These are phyloP conservation scores for Knoxia roxburghii DNA, from an alignment of 257 asterid genomes.

Conservation along the genomic window DNA sequence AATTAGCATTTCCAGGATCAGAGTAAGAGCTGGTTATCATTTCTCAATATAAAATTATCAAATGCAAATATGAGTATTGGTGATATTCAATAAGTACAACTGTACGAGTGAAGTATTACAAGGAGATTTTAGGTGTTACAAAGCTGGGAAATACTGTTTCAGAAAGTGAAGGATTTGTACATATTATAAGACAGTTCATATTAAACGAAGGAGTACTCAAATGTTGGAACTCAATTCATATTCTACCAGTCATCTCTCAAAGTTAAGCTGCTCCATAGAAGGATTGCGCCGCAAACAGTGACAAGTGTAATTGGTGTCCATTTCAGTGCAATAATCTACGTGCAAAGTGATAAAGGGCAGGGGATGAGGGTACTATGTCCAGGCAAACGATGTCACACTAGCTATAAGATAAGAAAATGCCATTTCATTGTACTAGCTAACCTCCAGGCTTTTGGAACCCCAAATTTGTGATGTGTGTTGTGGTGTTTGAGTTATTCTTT, in stretches of 20 bases:
- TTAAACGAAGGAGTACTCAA: too few relatives aligned
- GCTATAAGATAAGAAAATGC: not conserved
- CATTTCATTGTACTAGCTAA: constrained; percentile 14
- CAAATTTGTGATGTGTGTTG: constrained; percentile 38
- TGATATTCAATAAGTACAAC: not conserved
- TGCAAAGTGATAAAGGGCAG: not conserved
- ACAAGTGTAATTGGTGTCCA: constrained; percentile 50
- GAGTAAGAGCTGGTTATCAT: not conserved
- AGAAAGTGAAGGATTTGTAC: too few relatives aligned
- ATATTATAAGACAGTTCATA: too few relatives aligned
- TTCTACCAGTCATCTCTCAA: constrained; percentile 19
- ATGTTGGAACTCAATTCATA: not conserved
- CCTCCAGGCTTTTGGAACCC: constrained; percentile 59
- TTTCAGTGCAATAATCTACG: constrained; percentile 47
- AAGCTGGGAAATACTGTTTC: constrained; percentile 1
- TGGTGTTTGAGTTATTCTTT: constrained; percentile 32
- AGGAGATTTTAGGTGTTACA: not conserved
- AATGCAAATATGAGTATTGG: not conserved
- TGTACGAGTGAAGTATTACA: not conserved
- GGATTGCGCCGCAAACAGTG: constrained; percentile 34
- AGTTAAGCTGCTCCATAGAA: constrained; percentile 33
- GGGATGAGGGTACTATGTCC: not conserved
- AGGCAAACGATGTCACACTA: too few relatives aligned
- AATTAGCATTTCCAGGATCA: not conserved
- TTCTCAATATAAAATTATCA: not conserved